Evolutionary conservation across 768 basidiomycete species (phyloP).

Genomic region (Boletus barrowsii): DNA sequence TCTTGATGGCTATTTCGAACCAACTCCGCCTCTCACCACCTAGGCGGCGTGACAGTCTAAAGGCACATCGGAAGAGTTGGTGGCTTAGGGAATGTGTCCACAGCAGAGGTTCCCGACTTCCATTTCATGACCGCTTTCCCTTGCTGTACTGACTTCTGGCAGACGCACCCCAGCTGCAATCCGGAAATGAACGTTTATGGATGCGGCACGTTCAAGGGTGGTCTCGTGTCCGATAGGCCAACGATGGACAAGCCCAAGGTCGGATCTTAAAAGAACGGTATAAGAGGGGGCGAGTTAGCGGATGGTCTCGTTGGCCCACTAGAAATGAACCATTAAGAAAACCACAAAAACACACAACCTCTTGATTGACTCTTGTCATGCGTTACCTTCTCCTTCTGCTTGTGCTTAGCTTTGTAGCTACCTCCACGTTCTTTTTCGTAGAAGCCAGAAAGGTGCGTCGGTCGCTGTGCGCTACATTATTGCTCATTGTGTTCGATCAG

Average conservation of each 20-base stretch:
- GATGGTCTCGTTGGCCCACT: conserved; percentile 20
- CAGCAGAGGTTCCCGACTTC: conserved; percentile 9
- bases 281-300: conserved; percentile 16
- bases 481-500: conserved; percentile 5
- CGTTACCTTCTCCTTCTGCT: conserved; percentile 28
- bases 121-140: conserved; percentile 10
- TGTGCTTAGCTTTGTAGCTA: conserved; percentile 28
- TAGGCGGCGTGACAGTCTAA: conserved; percentile 12
- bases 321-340: conserved; percentile 29
- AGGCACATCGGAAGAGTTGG: not conserved
- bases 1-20: not conserved
- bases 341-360: not conserved
- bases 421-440: conserved; percentile 31
- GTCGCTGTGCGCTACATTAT: not conserved
- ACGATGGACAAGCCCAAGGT: not conserved
- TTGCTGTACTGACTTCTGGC: conserved; percentile 3
- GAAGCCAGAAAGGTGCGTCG: conserved; percentile 25
- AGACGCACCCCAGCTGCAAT: conserved; percentile 1
- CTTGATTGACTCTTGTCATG: conserved; percentile 10
- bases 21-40: not conserved
- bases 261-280: conserved; percentile 26
- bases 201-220: conserved; percentile 24
- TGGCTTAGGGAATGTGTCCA: conserved; percentile 3
- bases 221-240: conserved; percentile 16
- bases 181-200: conserved; percentile 22